Evolutionary conservation across 75 land plant genomes (phyloP).

Genomic region (Adiantum capillusveneris): DNA sequence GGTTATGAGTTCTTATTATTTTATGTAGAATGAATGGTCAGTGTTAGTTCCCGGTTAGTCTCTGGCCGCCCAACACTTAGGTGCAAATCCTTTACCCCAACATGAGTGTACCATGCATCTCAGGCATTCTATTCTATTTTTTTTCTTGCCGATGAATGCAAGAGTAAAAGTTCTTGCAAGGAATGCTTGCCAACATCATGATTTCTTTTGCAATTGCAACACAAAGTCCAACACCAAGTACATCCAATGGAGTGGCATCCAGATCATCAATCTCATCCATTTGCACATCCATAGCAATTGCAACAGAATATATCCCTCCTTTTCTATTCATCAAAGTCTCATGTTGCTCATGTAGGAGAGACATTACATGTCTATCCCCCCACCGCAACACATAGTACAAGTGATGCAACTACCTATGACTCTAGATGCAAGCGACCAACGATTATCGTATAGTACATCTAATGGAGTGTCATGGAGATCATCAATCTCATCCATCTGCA

Average conservation of each 20-base stretch:
- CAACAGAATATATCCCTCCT: conserved; percentile 14
- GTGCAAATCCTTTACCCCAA: too few relatives aligned
- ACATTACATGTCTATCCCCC: conserved; percentile 39
- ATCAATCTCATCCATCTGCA: too few relatives aligned
- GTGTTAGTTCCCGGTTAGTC: too few relatives aligned
- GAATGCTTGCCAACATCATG: conserved; percentile 1
- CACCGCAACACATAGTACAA: conserved; percentile 54
- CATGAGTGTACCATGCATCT: too few relatives aligned
- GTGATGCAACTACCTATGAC: conserved; percentile 38
- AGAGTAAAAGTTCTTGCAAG: background rate
- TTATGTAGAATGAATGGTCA: too few relatives aligned
- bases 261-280: conserved; percentile 25
- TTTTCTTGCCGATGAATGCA: background rate
- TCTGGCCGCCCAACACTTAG: too few relatives aligned
- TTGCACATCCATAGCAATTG: conserved; percentile 48
- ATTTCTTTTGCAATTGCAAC: conserved; percentile 30
- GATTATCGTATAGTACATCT: too few relatives aligned
- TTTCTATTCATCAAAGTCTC: conserved; percentile 49
- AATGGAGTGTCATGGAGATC: too few relatives aligned
- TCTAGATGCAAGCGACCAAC: conserved; percentile 43
- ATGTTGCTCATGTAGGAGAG: conserved; percentile 50
- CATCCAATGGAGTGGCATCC: conserved; percentile 38
- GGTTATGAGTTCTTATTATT: too few relatives aligned
- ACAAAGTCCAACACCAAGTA: conserved; percentile 49
- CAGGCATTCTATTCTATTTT: background rate